These are phyloP conservation scores for Effrenium voratum DNA, from an alignment of 73 alveolate genomes.

Conservation along the genomic window DNA sequence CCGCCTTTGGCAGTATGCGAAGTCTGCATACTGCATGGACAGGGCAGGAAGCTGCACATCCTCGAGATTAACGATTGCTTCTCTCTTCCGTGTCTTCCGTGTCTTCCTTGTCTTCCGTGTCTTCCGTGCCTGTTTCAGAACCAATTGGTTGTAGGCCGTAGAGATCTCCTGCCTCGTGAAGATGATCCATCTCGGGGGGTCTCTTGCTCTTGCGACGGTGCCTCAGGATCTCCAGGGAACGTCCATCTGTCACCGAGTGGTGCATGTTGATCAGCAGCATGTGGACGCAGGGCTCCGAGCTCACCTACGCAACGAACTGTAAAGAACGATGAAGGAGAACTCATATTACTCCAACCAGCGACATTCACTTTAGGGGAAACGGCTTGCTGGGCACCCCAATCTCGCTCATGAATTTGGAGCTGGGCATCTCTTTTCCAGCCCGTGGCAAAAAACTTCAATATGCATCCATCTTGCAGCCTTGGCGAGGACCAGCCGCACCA, in stretches of 20 bases:
- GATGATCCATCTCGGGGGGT: not conserved
- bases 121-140: constrained; percentile 30
- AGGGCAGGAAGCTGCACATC: constrained; percentile 53
- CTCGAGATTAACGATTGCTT: not conserved
- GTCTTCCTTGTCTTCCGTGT: not conserved
- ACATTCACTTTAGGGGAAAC: too few relatives aligned
- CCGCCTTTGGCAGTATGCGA: constrained; percentile 74
- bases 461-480: too few relatives aligned
- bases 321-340: too few relatives aligned
- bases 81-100: not conserved
- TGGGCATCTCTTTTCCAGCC: too few relatives aligned
- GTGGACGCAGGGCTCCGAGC: constrained; percentile 41
- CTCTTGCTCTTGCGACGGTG: too few relatives aligned
- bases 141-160: constrained; percentile 43
- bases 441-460: too few relatives aligned
- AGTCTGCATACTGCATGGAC: constrained; percentile 84
- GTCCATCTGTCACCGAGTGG: constrained; percentile 90
- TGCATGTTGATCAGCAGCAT: constrained; percentile 77
- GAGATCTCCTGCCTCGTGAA: constrained; percentile 65
- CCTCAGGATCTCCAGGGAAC: constrained; percentile 82
- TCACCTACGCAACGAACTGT: too few relatives aligned
- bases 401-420: too few relatives aligned
- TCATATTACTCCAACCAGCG: too few relatives aligned
- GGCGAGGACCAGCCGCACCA: constrained; percentile 74
- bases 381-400: too few relatives aligned